Percentiles rank a stretch among this genome's conserved stretches.
Evolutionary conservation across 441 rosid genomes (phyloP).

Genomic region (Biscutella auriculata): DNA sequence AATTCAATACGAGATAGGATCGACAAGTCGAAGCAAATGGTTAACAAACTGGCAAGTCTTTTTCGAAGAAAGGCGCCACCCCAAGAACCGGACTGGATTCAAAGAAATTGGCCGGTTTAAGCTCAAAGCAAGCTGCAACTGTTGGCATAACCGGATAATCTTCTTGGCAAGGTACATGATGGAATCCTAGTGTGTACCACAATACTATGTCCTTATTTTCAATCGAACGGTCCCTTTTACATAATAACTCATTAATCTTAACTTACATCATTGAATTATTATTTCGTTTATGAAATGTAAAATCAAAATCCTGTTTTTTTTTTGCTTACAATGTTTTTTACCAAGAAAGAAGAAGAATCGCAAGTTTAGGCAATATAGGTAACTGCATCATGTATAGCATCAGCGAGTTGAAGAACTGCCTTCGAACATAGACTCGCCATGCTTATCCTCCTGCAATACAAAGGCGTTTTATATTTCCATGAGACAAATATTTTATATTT

Average conservation of each 20-base stretch:
- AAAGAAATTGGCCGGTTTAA: conserved; percentile 37
- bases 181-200: conserved; percentile 38
- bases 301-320: too few species aligned
- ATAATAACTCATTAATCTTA: too few species aligned
- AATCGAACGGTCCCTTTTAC: conserved; percentile 29
- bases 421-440: conserved; percentile 48
- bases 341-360: too few species aligned
- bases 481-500: too few species aligned
- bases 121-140: conserved; percentile 27
- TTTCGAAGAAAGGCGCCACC: not conserved
- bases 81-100: conserved; percentile 26
- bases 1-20: not conserved
- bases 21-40: not conserved
- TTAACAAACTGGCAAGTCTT: not conserved
- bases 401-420: conserved; percentile 46
- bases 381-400: conserved; percentile 53
- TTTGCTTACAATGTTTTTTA: too few species aligned
- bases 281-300: too few species aligned
- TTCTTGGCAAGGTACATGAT: conserved; percentile 41
- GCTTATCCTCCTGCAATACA: conserved; percentile 57
- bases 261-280: too few species aligned
- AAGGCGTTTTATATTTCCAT: too few species aligned
- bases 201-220: conserved; percentile 31
- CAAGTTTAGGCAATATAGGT: conserved; percentile 19
- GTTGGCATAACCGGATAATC: conserved; percentile 41